Percentiles rank a stretch among this genome's conserved stretches.
Evolutionary conservation across 2,329 filamentous ascomycete species (phyloP).

Genomic region (Chaetoscypha palmicola): DNA sequence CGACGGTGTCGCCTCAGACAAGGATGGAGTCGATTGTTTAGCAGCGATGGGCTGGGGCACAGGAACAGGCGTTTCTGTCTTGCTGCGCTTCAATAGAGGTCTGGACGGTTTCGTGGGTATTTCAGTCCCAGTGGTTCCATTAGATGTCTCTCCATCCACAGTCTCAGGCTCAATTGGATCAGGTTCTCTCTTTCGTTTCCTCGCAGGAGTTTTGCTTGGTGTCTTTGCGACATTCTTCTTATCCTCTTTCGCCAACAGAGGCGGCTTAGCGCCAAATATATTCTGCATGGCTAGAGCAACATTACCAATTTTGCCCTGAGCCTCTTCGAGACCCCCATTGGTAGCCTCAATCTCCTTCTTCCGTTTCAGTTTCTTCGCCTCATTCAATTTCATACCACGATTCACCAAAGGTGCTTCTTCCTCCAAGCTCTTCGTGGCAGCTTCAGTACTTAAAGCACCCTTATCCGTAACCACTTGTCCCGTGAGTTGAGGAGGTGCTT

Average conservation of each 20-base stretch:
- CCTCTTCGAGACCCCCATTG: conserved; percentile 51
- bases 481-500: conserved; percentile 31
- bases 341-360: conserved; percentile 58
- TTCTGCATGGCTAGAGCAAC: conserved; percentile 34
- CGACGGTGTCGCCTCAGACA: conserved; percentile 18
- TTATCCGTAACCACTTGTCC: conserved; percentile 44
- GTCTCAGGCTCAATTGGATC: conserved; percentile 11
- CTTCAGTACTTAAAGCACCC: conserved; percentile 49
- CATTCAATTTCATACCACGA: conserved; percentile 70
- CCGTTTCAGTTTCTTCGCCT: conserved; percentile 69
- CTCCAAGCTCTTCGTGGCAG: conserved; percentile 35
- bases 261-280: conserved; percentile 25
- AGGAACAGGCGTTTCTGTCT: conserved; percentile 51
- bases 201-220: conserved; percentile 20
- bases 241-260: conserved; percentile 12
- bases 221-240: conserved; percentile 20
- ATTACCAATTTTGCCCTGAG: conserved; percentile 42
- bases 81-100: conserved; percentile 44
- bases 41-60: conserved; percentile 33
- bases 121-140: conserved; percentile 17
- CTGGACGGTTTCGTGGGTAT: conserved; percentile 14
- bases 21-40: conserved; percentile 30
- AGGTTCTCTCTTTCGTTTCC: conserved; percentile 29
- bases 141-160: conserved; percentile 19
- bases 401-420: conserved; percentile 62